Conservation (phyloP, 805 yeast species). For the Lachancea mirantina region DNA sequence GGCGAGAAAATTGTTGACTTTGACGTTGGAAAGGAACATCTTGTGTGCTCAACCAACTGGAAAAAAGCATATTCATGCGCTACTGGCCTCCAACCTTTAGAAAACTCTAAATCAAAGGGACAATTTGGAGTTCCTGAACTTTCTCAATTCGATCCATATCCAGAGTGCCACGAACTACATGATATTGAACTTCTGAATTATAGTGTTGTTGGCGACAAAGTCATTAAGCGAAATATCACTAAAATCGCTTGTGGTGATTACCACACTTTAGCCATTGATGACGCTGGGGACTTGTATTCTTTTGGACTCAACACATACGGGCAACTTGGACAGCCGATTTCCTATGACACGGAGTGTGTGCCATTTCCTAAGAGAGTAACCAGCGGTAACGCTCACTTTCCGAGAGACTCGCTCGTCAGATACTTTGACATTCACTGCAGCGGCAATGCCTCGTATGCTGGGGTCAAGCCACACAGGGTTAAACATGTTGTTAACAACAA, state of each 20-base stretch:
- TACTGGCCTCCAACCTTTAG: conserved; percentile 38
- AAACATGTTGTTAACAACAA: conserved; percentile 24
- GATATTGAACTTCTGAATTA: conserved; percentile 36
- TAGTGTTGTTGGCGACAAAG: conserved; percentile 12
- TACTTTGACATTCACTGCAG: conserved; percentile 59
- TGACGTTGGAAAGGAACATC: conserved; percentile 58
- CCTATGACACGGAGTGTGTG: conserved; percentile 56
- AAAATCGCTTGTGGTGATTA: conserved; percentile 66
- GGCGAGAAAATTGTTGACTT: conserved; percentile 50
- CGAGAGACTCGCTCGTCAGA: conserved; percentile 37
- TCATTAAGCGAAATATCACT: conserved; percentile 39
- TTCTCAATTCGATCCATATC: conserved; percentile 57
- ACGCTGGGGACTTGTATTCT: conserved; percentile 62
- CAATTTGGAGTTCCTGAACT: conserved; percentile 77
- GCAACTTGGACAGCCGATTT: conserved; percentile 69
- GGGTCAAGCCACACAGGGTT: conserved; percentile 30
- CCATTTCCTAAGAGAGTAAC: conserved; percentile 60
- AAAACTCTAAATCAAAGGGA: conserved; percentile 48
- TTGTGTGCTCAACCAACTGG: conserved; percentile 50
- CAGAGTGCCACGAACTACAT: conserved; percentile 40
- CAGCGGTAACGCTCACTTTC: conserved; percentile 36
- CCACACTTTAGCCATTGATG: conserved; percentile 68
- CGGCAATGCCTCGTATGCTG: conserved; percentile 55
- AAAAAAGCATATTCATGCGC: conserved; percentile 60
- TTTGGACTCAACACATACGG: conserved; percentile 85